phyloP scores from a whole-genome alignment of 2,329 filamentous ascomycete genomes.

The Epichloe aotearoae region DNA sequence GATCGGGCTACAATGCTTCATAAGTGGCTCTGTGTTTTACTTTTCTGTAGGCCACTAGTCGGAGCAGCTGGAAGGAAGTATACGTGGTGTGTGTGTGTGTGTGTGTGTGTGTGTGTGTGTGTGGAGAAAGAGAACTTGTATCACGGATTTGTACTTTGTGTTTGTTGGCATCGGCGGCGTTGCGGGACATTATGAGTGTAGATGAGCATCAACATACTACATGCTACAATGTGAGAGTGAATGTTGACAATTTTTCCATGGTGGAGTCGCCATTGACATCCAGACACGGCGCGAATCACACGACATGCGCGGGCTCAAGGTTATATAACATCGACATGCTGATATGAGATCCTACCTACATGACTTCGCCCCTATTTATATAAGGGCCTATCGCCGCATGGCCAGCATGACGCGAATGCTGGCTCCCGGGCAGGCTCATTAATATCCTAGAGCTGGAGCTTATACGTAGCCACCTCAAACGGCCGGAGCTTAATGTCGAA shows the following conservation, averaged over 20 bases:
- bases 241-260: too few relatives aligned
- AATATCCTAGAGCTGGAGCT: constrained; percentile 38
- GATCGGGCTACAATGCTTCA: not conserved
- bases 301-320: too few relatives aligned
- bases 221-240: too few relatives aligned
- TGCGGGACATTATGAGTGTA: too few relatives aligned
- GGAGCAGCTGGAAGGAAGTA: not conserved
- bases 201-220: too few relatives aligned
- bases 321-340: too few relatives aligned
- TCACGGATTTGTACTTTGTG: too few relatives aligned
- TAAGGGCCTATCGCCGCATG: not conserved
- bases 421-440: constrained; percentile 13
- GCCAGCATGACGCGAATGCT: constrained; percentile 10
- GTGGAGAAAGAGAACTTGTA: not conserved
- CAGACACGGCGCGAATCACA: too few relatives aligned
- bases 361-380: too few relatives aligned
- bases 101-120: not conserved
- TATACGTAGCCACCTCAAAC: constrained; percentile 77
- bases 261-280: too few relatives aligned
- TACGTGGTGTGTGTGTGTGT: not conserved
- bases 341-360: not conserved
- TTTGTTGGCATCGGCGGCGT: too few relatives aligned
- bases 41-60: not conserved
- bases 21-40: not conserved
- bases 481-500: constrained; percentile 56